Evolutionary conservation across 2,329 filamentous ascomycete species (phyloP), one percentile per base, ranked within the genome.

Genomic region (Fusarium paranaense): DNA sequence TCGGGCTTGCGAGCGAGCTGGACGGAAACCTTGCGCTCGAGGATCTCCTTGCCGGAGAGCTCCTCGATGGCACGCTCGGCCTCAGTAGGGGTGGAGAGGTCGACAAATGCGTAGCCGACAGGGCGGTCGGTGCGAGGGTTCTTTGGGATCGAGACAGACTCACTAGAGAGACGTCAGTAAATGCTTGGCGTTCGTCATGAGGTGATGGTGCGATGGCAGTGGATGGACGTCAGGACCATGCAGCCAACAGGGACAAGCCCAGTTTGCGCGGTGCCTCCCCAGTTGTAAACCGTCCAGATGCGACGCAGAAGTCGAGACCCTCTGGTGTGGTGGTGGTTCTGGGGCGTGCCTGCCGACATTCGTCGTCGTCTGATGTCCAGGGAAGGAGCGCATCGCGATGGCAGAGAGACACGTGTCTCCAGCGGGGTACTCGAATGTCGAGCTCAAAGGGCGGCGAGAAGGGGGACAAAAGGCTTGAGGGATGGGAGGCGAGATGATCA

Each of bases 61-160:
- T 98, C 95, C 80, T 91, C 89, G 80, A 99, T 98, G 82, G 97
- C 97, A 85, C 95, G 94, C 87, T 98, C 94, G 75, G 97, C 97
- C 89, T 98, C 97, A 77, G 91, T 91, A 70, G 97, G 94, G 76
- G 96, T 98, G 72, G 95, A 97, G 77, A 99, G 93, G 83, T 98
- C 97, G 84, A 99, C 97, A 84, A 99, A 99, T 83, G 97, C 97
- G 86, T 98, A 99, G 83, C 97, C 97, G 84, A 99, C 97, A 76
- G 97, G 96, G 84, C 97, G 96, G 86, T 95, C 96, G 86, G 96
- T 99, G 86, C 97, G 96, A 83, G 97, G 97, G 90, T 99, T 98
- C 91, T 97, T 98, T 79, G 97, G 97, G 86, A 99, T 99, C 80
- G 97, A 98, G 85, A 96, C 96, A 85, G 95, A 97, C 90, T 99